A percentile compares a stretch with the other conserved stretches of the same genome.
These are phyloP conservation scores for Suillus brevipes DNA, from an alignment of 768 basidiomycete genomes.

Conservation along the genomic window DNA sequence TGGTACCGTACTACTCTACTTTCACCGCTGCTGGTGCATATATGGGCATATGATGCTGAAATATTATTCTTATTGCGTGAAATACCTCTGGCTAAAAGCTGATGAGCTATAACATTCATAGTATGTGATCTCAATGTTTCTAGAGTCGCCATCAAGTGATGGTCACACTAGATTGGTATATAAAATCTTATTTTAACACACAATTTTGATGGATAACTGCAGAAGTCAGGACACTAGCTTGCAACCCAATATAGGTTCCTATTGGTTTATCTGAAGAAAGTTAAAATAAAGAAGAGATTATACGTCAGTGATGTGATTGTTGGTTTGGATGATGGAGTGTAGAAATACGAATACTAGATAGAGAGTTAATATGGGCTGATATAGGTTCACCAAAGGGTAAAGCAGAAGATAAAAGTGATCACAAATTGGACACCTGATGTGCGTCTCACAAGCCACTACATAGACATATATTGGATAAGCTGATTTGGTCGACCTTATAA, in stretches of 20 bases:
- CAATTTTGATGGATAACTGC: background rate
- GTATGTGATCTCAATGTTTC: background rate
- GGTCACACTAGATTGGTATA: background rate
- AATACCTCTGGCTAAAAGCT: background rate
- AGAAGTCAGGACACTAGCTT: background rate
- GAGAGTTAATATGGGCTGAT: too few species aligned
- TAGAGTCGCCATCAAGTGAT: background rate
- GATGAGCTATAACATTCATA: background rate
- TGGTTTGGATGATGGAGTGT: background rate
- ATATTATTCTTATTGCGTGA: too few species aligned
- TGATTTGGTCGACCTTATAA: too few species aligned
- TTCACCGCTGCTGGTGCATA: too few species aligned
- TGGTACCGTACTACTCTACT: too few species aligned
- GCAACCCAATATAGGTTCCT: background rate
- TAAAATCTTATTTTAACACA: background rate
- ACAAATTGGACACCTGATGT: too few species aligned
- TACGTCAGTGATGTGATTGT: background rate
- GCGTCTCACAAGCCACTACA: too few species aligned
- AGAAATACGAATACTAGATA: too few species aligned
- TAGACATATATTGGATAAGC: too few species aligned
- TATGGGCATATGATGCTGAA: too few species aligned
- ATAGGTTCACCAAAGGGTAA: too few species aligned
- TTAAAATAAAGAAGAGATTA: background rate
- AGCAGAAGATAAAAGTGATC: too few species aligned
- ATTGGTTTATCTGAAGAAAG: background rate